Percentiles rank a stretch among this genome's conserved stretches.
Conservation (phyloP, 441 rosid genomes). For the Euphorbia celastroides region DNA sequence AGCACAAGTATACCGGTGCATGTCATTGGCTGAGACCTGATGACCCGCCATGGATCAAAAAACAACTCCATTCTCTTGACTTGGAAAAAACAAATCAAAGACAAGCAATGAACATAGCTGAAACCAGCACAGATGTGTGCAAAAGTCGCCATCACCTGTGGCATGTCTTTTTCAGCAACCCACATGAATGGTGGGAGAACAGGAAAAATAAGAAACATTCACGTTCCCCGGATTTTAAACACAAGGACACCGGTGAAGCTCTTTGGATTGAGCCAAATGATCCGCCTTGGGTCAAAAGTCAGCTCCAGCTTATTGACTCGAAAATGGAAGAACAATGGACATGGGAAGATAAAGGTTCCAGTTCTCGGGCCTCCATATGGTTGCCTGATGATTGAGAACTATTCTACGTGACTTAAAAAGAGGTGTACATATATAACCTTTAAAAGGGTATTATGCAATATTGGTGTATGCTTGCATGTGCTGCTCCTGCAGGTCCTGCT, state of each 20-base stretch:
- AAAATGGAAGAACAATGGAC: constrained; percentile 27
- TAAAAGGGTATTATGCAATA: background rate
- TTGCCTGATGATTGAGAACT: constrained; percentile 30
- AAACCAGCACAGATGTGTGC: constrained; percentile 21
- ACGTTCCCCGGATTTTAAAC: constrained; percentile 61
- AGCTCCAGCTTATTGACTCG: constrained; percentile 51
- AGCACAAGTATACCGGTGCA: constrained; percentile 66
- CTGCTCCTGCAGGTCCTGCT: background rate
- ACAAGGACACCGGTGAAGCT: constrained; percentile 62
- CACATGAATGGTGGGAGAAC: constrained; percentile 84
- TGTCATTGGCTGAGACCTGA: constrained; percentile 54
- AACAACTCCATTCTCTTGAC: constrained; percentile 55
- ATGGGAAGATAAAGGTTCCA: constrained; percentile 18
- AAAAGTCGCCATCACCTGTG: constrained; percentile 44
- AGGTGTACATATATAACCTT: background rate
- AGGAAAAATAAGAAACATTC: constrained; percentile 46
- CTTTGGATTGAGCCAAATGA: constrained; percentile 56
- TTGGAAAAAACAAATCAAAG: constrained; percentile 25
- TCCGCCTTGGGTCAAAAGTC: constrained; percentile 69
- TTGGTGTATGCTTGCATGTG: constrained; percentile 1
- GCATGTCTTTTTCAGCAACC: constrained; percentile 66
- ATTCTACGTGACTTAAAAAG: background rate
- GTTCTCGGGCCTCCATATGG: constrained; percentile 32
- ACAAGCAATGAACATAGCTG: constrained; percentile 15
- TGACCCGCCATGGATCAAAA: constrained; percentile 67